phyloP scores from a whole-genome alignment of 768 basidiomycete species.

The Trametes cingulata region DNA sequence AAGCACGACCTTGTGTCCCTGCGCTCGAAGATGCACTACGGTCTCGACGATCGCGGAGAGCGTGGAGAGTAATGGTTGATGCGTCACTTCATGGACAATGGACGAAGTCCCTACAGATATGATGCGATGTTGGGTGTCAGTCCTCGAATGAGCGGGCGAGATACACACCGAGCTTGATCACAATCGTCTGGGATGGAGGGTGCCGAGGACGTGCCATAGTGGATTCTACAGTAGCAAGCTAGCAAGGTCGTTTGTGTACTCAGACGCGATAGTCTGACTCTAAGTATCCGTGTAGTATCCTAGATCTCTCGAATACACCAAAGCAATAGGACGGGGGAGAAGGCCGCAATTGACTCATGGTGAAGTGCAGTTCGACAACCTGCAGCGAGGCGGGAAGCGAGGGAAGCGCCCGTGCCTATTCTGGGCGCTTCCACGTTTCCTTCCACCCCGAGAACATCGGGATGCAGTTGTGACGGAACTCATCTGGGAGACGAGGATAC shows the following conservation, averaged over 20 bases:
- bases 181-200: constrained; percentile 30
- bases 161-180: constrained; percentile 36
- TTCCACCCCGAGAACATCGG: background rate
- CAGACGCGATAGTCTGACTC: background rate
- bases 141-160: background rate
- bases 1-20: constrained; percentile 93
- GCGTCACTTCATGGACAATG: constrained; percentile 92
- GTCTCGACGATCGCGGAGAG: constrained; percentile 93
- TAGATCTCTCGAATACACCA: background rate
- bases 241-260: background rate
- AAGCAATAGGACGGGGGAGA: background rate
- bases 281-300: too few species aligned
- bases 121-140: background rate
- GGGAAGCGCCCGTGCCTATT: background rate
- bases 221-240: background rate
- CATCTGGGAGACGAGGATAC: background rate
- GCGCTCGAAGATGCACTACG: constrained; percentile 68
- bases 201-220: constrained; percentile 30
- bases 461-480: too few species aligned
- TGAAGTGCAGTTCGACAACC: constrained; percentile 9
- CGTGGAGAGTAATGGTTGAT: constrained; percentile 87
- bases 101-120: constrained; percentile 79
- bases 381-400: background rate
- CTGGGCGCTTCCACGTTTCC: background rate
- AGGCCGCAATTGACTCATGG: constrained; percentile 18